Conservation (phyloP, 1,284 basidiomycete species). For the Mycena sp. region DNA sequence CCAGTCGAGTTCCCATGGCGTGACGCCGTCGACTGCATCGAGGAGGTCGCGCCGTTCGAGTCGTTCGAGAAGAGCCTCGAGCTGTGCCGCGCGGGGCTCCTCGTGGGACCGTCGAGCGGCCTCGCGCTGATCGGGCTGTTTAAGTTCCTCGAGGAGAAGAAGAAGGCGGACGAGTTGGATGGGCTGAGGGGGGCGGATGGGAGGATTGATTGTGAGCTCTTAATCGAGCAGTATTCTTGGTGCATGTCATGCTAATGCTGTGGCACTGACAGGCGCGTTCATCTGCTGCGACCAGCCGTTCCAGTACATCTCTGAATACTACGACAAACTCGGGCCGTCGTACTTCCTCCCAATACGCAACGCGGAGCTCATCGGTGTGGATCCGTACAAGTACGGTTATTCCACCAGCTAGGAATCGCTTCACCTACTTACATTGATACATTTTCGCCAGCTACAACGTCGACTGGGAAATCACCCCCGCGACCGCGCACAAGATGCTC, state of each 20-base stretch:
- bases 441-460: slow-evolving; percentile 35
- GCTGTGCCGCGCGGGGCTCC: slow-evolving; percentile 32
- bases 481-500: slow-evolving; percentile 30
- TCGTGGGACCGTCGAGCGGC: slow-evolving; percentile 37
- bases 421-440: not conserved
- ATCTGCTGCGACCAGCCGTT: slow-evolving; percentile 37
- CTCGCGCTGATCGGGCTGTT: slow-evolving; percentile 35
- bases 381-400: slow-evolving; percentile 34
- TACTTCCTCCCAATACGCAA: slow-evolving; percentile 38
- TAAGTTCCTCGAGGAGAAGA: slow-evolving; percentile 35
- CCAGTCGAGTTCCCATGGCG: slow-evolving; percentile 44
- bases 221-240: too few species aligned
- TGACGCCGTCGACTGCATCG: slow-evolving; percentile 40
- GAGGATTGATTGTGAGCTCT: slow-evolving; percentile 34
- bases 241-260: not conserved
- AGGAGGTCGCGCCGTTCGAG: slow-evolving; percentile 40
- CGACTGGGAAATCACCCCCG: slow-evolving; percentile 38
- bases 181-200: slow-evolving; percentile 29
- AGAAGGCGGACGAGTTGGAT: slow-evolving; percentile 29
- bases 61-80: slow-evolving; percentile 39
- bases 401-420: too few species aligned
- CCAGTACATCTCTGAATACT: slow-evolving; percentile 41
- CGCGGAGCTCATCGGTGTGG: slow-evolving; percentile 37
- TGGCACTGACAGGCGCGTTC: slow-evolving; percentile 30
- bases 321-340: slow-evolving; percentile 37